phyloP scores from a whole-genome alignment of 2,329 filamentous ascomycete genomes.

The Colletotrichum phormii region DNA sequence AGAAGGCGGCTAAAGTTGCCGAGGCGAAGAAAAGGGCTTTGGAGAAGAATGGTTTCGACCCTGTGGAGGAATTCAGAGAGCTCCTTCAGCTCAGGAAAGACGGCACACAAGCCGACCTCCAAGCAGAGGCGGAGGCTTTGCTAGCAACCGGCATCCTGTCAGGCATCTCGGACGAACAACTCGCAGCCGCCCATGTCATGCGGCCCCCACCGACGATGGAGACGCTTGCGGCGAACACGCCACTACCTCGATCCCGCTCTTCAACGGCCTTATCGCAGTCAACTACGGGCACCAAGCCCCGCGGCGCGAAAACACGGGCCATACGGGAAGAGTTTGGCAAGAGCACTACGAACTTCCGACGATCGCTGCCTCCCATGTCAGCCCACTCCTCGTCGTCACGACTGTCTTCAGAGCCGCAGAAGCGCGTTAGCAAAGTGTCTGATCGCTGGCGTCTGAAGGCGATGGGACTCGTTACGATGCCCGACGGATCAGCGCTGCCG shows the following conservation, averaged over 20 bases:
- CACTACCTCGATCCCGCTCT: slow-evolving; percentile 21
- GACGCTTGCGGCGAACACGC: slow-evolving; percentile 1
- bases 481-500: slow-evolving; percentile 64
- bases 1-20: slow-evolving; percentile 44
- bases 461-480: slow-evolving; percentile 64
- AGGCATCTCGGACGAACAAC: slow-evolving; percentile 53
- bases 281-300: slow-evolving; percentile 11
- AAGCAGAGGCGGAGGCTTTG: slow-evolving; percentile 50
- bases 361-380: slow-evolving; percentile 52
- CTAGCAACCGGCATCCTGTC: slow-evolving; percentile 56
- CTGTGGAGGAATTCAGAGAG: slow-evolving; percentile 49
- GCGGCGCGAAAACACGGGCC: slow-evolving; percentile 50
- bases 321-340: slow-evolving; percentile 49
- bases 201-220: slow-evolving; percentile 37
- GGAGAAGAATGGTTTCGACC: slow-evolving; percentile 40
- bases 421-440: slow-evolving; percentile 51
- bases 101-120: slow-evolving; percentile 42
- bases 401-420: slow-evolving; percentile 28
- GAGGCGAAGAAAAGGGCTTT: slow-evolving; percentile 26
- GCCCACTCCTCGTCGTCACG: slow-evolving; percentile 31
- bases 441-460: slow-evolving; percentile 60
- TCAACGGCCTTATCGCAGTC: slow-evolving; percentile 33
- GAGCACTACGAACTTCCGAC: slow-evolving; percentile 48
- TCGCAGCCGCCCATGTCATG: slow-evolving; percentile 50
- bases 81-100: slow-evolving; percentile 47